Conservation (phyloP, 1,139 yeast species). For the Saccharomyces hybrid region DNA sequence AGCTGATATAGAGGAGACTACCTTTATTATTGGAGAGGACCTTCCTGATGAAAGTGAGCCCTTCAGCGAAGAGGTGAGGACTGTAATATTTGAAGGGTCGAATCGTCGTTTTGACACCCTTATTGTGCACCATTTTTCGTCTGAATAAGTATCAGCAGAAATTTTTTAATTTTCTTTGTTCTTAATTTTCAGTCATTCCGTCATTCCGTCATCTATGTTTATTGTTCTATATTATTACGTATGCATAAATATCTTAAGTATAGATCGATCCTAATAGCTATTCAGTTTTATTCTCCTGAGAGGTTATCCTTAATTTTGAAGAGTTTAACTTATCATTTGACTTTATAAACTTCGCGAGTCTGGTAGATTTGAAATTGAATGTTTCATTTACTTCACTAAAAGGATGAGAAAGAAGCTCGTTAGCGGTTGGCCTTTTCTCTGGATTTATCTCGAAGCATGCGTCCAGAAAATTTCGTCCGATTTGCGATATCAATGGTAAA, state of each 20-base stretch:
- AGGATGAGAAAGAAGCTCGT: slow-evolving; percentile 50
- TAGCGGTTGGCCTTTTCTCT: slow-evolving; percentile 80
- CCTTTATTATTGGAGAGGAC: slow-evolving; percentile 24
- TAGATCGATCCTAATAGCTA: background rate
- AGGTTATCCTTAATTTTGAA: slow-evolving; percentile 26
- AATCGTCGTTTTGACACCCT: slow-evolving; percentile 22
- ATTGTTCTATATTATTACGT: background rate
- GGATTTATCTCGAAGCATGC: slow-evolving; percentile 80
- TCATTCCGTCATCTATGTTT: background rate
- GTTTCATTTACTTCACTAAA: slow-evolving; percentile 46
- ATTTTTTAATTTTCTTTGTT: background rate
- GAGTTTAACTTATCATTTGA: slow-evolving; percentile 40
- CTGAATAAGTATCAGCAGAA: background rate
- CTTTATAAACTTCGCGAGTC: slow-evolving; percentile 50
- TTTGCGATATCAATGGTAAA: slow-evolving; percentile 48
- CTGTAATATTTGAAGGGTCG: slow-evolving; percentile 18
- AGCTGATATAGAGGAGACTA: slow-evolving; percentile 22
- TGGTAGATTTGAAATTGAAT: slow-evolving; percentile 59
- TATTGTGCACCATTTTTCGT: slow-evolving; percentile 18
- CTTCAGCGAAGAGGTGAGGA: slow-evolving; percentile 20
- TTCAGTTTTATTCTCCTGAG: slow-evolving; percentile 14
- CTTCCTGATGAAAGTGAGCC: slow-evolving; percentile 15
- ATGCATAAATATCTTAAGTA: background rate
- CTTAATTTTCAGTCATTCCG: background rate
- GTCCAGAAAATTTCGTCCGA: slow-evolving; percentile 65